Evolutionary conservation across 2,329 filamentous ascomycete species (phyloP).

Genomic region (Aspergillus unguis): DNA sequence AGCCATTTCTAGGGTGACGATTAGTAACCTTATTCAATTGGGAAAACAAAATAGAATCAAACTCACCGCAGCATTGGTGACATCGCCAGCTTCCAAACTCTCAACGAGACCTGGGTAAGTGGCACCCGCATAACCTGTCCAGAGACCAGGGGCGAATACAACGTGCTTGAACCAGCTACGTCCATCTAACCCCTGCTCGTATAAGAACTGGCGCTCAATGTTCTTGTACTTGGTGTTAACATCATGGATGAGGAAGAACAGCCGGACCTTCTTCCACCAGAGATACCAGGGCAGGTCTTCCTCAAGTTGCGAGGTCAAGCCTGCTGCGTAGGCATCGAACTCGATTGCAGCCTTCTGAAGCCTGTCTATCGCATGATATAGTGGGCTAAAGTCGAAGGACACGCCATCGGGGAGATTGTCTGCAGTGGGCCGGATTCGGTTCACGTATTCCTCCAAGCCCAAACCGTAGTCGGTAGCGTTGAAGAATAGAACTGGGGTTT

Average conservation of each 20-base stretch:
- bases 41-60: neutral
- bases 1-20: constrained; percentile 39
- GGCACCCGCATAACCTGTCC: constrained; percentile 83
- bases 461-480: constrained; percentile 63
- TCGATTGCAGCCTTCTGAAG: constrained; percentile 48
- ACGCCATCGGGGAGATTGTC: constrained; percentile 22
- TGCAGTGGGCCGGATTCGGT: constrained; percentile 28
- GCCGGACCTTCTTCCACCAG: constrained; percentile 63
- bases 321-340: constrained; percentile 53
- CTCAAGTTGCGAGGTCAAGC: constrained; percentile 48
- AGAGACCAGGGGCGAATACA: constrained; percentile 84
- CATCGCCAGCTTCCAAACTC: constrained; percentile 53
- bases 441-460: constrained; percentile 49
- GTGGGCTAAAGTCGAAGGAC: constrained; percentile 42
- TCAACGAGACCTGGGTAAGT: constrained; percentile 65
- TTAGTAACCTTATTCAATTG: neutral
- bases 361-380: constrained; percentile 49
- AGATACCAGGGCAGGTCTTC: constrained; percentile 73
- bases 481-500: constrained; percentile 62
- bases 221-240: constrained; percentile 81
- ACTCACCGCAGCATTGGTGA: constrained; percentile 52
- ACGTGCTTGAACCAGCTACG: constrained; percentile 92
- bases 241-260: constrained; percentile 61
- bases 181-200: constrained; percentile 70
- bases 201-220: constrained; percentile 77